Evolutionary conservation across 139 green algal species (phyloP).

Genomic region (Chlamydomonas schloesseri): DNA sequence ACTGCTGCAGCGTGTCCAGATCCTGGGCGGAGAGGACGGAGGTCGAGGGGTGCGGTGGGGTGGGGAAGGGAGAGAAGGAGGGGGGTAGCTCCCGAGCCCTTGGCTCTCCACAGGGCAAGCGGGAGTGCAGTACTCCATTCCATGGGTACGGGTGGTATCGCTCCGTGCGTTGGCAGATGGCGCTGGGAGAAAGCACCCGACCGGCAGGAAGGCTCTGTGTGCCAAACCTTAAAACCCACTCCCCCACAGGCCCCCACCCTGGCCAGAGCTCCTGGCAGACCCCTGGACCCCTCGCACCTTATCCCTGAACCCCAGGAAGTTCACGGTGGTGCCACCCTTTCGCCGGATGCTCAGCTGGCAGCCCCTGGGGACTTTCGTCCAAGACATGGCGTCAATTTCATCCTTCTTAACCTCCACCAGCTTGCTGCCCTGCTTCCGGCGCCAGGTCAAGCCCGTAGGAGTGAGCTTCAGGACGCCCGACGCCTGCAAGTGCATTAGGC

Average conservation of each 20-base stretch:
- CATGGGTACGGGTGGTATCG: no score
- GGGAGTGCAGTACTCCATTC: no score
- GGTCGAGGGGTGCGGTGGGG: neutral
- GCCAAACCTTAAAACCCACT: no score
- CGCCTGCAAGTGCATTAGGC: slow-evolving; percentile 37
- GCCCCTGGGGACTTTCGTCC: slow-evolving; percentile 67
- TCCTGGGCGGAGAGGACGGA: slow-evolving; percentile 25
- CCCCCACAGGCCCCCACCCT: neutral
- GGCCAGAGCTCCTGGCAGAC: no score
- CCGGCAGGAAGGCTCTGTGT: no score
- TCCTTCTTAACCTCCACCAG: slow-evolving; percentile 63
- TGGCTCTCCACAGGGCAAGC: no score
- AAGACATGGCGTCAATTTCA: slow-evolving; percentile 79
- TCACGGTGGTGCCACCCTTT: slow-evolving; percentile 53
- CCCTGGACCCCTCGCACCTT: slow-evolving; percentile 48
- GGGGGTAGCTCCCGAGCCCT: no score
- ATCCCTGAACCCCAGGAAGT: slow-evolving; percentile 85
- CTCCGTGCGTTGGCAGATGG: no score
- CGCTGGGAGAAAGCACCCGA: no score
- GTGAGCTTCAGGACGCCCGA: slow-evolving; percentile 61
- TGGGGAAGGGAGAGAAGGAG: neutral
- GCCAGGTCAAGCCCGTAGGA: slow-evolving; percentile 64
- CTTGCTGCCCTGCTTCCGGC: slow-evolving; percentile 59
- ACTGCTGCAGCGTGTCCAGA: slow-evolving; percentile 45
- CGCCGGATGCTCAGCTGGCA: slow-evolving; percentile 75